A percentile compares a stretch with the other conserved stretches of the same genome.
These are phyloP conservation scores for Hibiscus syriacus DNA, from an alignment of 345 rosid genomes.

Conservation along the genomic window DNA sequence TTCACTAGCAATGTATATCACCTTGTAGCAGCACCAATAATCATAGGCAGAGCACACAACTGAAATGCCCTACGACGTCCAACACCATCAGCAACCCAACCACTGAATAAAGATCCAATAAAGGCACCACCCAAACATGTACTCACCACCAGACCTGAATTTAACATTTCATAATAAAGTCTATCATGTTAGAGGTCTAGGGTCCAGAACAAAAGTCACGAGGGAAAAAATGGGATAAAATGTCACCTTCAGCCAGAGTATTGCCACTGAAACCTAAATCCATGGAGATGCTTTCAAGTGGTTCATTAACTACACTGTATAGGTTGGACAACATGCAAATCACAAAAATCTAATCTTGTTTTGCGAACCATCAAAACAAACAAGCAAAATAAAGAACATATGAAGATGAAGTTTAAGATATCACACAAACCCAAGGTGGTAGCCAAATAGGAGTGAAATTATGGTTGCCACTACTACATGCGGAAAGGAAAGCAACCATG, in stretches of 20 bases:
- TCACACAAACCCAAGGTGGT: conserved; percentile 79
- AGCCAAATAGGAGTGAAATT: conserved; percentile 80
- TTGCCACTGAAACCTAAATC: conserved; percentile 89
- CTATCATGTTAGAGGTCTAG: neutral
- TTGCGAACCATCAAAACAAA: neutral
- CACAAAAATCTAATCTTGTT: neutral
- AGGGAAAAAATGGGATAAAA: neutral
- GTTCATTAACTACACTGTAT: conserved; percentile 87
- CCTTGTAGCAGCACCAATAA: conserved; percentile 83
- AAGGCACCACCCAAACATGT: conserved; percentile 88
- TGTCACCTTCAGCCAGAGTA: conserved; percentile 85
- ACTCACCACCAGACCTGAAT: conserved; percentile 92
- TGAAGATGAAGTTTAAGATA: conserved; percentile 7
- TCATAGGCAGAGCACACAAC: conserved; percentile 81
- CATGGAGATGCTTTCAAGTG: conserved; percentile 78
- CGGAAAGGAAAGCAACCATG: conserved; percentile 75
- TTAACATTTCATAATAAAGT: conserved; percentile 6
- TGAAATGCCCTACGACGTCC: conserved; percentile 93
- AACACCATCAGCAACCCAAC: conserved; percentile 72
- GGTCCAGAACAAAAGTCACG: neutral
- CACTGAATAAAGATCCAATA: conserved; percentile 75
- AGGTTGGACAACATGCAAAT: neutral
- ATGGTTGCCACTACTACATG: conserved; percentile 82
- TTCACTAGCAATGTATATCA: conserved; percentile 15
- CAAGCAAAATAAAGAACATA: neutral